Base-by-base conservation (phyloP, 305 asterid genomes). In the Striga hermonthica region DNA sequence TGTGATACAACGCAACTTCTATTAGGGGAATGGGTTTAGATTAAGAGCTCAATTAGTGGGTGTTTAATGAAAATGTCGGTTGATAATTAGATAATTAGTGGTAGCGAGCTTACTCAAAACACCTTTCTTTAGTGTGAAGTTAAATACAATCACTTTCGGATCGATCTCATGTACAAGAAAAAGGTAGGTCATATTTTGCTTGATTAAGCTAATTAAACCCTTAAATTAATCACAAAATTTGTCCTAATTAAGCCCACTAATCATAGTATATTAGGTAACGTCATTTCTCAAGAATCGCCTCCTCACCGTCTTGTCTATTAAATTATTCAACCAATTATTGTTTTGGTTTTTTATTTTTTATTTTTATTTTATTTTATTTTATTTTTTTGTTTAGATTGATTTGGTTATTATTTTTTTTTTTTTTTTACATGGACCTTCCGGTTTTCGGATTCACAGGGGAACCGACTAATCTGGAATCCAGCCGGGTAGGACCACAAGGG, bases 151-250 rank as follows among this genome's bases (percentile, higher is more conserved):
- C 82, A 69, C 66, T 73, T 68, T 75, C 79, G 16, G 39, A 71
- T 72, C 72, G 39, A 71, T 72, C 72, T 64, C 43, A 71, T 57
- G 67, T 45, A 58, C 54, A 59, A 66, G 62, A 45, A 40, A 12
- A 22, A 61, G 66, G 67, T 57, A 34, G 79, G 70, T 68, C 62
- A 49, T 52, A 72, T 75, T 75, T 82, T 73, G 77, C 77, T 78
- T 78, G 73, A 77, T 55, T 62, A 72, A 79, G 80, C 43, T 64
- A n/a, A n/a, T n/a, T n/a, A 62, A 61, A 61, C 45, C 38, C 10
- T 43, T 57, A 14, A 50, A 58, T 6, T 61, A 54, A 41, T 15
- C 6, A n/a, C 47, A 34, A 16, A 22, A 12, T 64, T 76, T 69
- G 75, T 64, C 80, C 67, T 43, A 56, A 77, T 65, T 40, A 62